Base-by-base conservation (phyloP, 192 early-diverging fungal species). In the Coemansia sp. region DNA sequence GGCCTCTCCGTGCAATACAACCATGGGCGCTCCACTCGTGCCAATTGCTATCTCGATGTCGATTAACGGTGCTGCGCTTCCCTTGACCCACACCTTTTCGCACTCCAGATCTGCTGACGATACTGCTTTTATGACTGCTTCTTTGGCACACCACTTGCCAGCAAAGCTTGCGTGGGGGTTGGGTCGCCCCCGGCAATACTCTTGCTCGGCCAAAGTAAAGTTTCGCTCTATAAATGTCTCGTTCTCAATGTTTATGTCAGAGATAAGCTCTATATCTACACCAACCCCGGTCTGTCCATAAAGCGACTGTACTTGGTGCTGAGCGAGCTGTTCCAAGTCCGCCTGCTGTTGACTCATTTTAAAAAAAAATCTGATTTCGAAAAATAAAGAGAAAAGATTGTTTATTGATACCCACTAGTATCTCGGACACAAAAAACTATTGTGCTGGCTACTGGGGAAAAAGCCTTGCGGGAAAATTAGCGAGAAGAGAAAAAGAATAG, bases 81-180 rank as follows among this genome's bases (percentile, higher is more conserved):
- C 94, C 59, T 90, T 76, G 34, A 84, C 86, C 87, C 88, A 91
- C 16, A 95, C 92, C 46, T 85, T 84, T 36, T 77, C 76, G 23
- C 74, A 74, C 14, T 70, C 59, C 18, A 65, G 48, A 21, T 80
- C 60, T 0, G 84, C 85, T 8, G 88, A 91, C 40, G 88, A 89
- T 23, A 97, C 88, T 13, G 95, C 94, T 87, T 98, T 98, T 70
- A 98, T 85, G 14, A 94, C 92, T 1, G 95, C 93, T 69, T 98
- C 95, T 86, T 98, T 98, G 59, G 95, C 95, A 7, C 91, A 91
- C 95, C 95, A 98, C 31, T 91, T 87, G 56, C 95, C 95, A 34
- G 95, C 90, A 78, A 92, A 94, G 77, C 91, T 93, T 0, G 93
- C 84, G 65, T 88, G 87, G 14, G 91, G 87, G 69, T 89, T 88